phyloP scores from a whole-genome alignment of 1,284 basidiomycete genomes.

The Papiliotrema nemorosa region DNA sequence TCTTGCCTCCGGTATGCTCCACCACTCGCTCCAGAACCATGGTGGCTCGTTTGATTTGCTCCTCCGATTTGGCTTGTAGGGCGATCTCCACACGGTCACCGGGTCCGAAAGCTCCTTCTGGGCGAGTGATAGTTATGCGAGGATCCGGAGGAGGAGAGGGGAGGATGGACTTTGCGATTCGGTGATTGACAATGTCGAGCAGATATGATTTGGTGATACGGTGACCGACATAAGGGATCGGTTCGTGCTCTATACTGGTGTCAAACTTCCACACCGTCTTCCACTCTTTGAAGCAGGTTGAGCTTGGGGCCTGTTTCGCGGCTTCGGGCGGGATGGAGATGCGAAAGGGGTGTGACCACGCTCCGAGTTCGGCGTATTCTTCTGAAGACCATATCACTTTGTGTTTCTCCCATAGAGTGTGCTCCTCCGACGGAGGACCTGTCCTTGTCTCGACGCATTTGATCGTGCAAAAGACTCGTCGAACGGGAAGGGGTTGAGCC shows the following conservation, averaged over 20 bases:
- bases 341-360: conserved; percentile 30
- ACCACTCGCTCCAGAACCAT: conserved; percentile 30
- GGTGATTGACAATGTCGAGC: conserved; percentile 31
- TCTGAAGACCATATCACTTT: conserved; percentile 21
- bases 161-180: conserved; percentile 15
- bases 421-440: conserved; percentile 10
- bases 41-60: conserved; percentile 23
- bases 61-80: conserved; percentile 24
- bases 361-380: conserved; percentile 19
- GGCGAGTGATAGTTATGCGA: conserved; percentile 20
- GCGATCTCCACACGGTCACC: conserved; percentile 26
- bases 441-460: conserved; percentile 28
- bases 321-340: conserved; percentile 31
- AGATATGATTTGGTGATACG: conserved; percentile 25
- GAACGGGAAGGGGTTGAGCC: conserved; percentile 21
- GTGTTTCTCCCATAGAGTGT: conserved; percentile 29
- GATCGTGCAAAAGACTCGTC: conserved; percentile 20
- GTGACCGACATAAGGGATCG: conserved; percentile 36
- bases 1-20: not conserved
- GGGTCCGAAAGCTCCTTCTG: conserved; percentile 32
- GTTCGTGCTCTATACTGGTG: conserved; percentile 33
- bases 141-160: conserved; percentile 29
- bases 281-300: conserved; percentile 34
- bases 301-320: conserved; percentile 16
- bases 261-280: conserved; percentile 39